Evolutionary conservation across 768 basidiomycete species (phyloP).

Genomic region (Lentinula lateritia): DNA sequence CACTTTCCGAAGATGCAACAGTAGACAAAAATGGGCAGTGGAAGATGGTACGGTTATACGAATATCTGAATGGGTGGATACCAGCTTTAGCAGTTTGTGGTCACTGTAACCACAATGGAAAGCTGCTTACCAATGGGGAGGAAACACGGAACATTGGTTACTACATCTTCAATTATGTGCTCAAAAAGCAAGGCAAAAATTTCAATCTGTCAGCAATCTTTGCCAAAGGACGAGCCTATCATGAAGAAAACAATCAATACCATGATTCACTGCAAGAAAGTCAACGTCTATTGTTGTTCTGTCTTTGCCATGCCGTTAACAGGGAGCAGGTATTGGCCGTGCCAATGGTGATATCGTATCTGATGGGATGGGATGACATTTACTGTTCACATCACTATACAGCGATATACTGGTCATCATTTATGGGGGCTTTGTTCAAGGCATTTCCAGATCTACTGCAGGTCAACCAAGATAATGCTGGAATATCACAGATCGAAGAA

Average conservation of each 20-base stretch:
- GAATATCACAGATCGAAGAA: no score
- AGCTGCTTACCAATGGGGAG: conserved; percentile 26
- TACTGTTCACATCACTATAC: conserved; percentile 31
- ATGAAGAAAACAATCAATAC: background rate
- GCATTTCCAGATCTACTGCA: no score
- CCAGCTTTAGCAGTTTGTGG: conserved; percentile 16
- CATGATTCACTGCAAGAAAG: conserved; percentile 15
- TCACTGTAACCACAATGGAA: conserved; percentile 32
- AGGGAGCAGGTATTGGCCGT: conserved; percentile 27
- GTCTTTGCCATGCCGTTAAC: conserved; percentile 16
- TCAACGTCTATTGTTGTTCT: conserved; percentile 27
- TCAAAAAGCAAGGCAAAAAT: conserved; percentile 31
- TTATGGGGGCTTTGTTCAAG: background rate
- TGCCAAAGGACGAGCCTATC: conserved; percentile 20
- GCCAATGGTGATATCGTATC: conserved; percentile 32
- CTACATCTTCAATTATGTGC: conserved; percentile 33
- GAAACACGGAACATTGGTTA: conserved; percentile 28
- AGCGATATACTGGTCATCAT: conserved; percentile 17
- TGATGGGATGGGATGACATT: conserved; percentile 39
- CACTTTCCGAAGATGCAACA: conserved; percentile 14
- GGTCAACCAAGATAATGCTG: no score
- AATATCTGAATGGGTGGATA: conserved; percentile 22
- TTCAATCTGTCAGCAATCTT: conserved; percentile 34
- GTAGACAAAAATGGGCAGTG: conserved; percentile 21
- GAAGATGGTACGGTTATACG: conserved; percentile 17